Evolutionary conservation across 1,284 basidiomycete species (phyloP).

Genomic region (Pisolithus thermaeus): DNA sequence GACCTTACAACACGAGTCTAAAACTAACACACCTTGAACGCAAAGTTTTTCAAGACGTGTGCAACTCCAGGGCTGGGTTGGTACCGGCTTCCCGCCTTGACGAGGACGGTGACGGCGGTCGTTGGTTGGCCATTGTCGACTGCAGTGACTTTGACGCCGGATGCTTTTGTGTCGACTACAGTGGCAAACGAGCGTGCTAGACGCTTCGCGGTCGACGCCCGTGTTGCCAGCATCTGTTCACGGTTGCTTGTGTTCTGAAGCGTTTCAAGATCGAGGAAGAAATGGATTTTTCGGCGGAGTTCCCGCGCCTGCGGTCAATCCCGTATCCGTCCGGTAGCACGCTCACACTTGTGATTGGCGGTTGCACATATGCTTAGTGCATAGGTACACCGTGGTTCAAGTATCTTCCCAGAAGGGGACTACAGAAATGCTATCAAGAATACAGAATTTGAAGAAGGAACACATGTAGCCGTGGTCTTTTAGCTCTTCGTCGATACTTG

Average conservation of each 20-base stretch:
- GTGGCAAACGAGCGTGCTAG: slow-evolving; percentile 72
- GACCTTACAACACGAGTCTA: neutral
- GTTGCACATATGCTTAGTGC: too few relatives aligned
- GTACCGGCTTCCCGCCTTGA: slow-evolving; percentile 88
- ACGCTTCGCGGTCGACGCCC: slow-evolving; percentile 53
- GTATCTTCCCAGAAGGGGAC: too few relatives aligned
- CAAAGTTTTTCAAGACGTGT: slow-evolving; percentile 92
- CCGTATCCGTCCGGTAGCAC: slow-evolving; percentile 21
- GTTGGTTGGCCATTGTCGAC: slow-evolving; percentile 79
- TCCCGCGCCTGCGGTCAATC: slow-evolving; percentile 11
- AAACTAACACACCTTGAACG: slow-evolving; percentile 76
- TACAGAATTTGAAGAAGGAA: too few relatives aligned
- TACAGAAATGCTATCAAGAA: too few relatives aligned
- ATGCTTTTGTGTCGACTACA: slow-evolving; percentile 55
- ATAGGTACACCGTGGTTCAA: neutral
- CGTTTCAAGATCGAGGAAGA: neutral
- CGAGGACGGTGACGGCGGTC: slow-evolving; percentile 79
- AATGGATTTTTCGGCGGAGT: slow-evolving; percentile 18
- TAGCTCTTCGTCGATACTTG: too few relatives aligned
- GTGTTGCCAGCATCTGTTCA: slow-evolving; percentile 46
- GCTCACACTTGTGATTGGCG: too few relatives aligned
- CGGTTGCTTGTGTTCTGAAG: neutral
- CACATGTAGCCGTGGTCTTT: too few relatives aligned
- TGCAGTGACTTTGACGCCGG: slow-evolving; percentile 81
- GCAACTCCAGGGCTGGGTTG: slow-evolving; percentile 85